Conservation (phyloP, 1,284 basidiomycete species). For the Ceratobasidium sp. region DNA sequence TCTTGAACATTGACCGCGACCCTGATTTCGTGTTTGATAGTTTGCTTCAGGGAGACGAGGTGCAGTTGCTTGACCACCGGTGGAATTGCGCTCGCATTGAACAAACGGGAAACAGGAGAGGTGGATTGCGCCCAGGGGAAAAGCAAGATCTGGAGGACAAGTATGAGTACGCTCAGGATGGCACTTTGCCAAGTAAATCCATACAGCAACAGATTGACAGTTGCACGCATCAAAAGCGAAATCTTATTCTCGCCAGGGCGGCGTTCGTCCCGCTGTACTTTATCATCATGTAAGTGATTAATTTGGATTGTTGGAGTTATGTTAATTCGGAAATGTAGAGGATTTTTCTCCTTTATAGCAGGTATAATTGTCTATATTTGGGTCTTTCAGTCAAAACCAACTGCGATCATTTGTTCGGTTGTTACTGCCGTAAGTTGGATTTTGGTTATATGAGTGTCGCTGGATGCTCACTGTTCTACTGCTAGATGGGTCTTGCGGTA, state of each 20-base stretch:
- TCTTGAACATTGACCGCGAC: background rate
- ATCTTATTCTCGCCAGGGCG: constrained; percentile 23
- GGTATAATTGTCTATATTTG: constrained; percentile 34
- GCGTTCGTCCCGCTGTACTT: constrained; percentile 11
- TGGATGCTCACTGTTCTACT: background rate
- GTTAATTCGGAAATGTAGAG: background rate
- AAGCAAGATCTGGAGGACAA: background rate
- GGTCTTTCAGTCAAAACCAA: constrained; percentile 16
- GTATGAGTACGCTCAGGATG: constrained; percentile 14
- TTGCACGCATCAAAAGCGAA: constrained; percentile 12
- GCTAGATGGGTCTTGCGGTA: constrained; percentile 11
- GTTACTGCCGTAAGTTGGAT: constrained; percentile 25
- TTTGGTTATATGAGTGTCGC: background rate
- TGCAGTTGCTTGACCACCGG: constrained; percentile 30
- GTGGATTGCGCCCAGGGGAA: background rate
- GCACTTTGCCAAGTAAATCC: background rate
- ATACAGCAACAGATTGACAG: background rate
- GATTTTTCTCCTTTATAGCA: constrained; percentile 26
- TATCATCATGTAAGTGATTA: constrained; percentile 15
- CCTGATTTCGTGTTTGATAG: background rate
- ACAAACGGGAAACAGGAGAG: background rate
- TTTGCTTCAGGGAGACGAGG: constrained; percentile 12
- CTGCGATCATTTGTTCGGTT: constrained; percentile 24
- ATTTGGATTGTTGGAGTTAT: background rate
- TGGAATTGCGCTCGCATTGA: constrained; percentile 26